Conservation (phyloP, 164 flowering plant species). For the Tinospora cordifolia region DNA sequence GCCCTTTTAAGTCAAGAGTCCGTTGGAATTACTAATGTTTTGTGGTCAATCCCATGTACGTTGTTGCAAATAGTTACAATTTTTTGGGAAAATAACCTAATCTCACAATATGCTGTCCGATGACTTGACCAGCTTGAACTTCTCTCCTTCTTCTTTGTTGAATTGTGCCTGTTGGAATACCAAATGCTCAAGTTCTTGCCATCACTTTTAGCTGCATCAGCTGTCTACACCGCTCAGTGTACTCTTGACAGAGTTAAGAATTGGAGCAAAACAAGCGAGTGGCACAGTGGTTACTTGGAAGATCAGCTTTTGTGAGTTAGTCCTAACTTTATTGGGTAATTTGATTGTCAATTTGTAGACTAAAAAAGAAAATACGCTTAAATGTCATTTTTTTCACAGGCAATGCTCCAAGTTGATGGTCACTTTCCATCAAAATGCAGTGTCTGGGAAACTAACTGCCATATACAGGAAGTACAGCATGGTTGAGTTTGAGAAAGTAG, state of each 20-base stretch:
- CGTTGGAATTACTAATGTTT: too few species aligned
- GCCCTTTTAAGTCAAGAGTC: too few species aligned
- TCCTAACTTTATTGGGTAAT: neutral
- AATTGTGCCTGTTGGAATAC: conserved; percentile 66
- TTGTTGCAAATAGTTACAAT: neutral
- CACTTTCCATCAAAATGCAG: conserved; percentile 36
- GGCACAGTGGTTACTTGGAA: conserved; percentile 49
- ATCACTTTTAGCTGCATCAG: conserved; percentile 69
- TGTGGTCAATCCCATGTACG: too few species aligned
- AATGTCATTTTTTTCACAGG: conserved; percentile 18
- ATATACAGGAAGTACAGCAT: conserved; percentile 41
- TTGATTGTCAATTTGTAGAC: neutral
- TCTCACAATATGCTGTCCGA: neutral
- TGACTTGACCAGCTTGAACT: conserved; percentile 52
- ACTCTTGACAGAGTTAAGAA: conserved; percentile 32
- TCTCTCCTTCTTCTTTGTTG: conserved; percentile 62
- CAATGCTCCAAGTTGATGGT: conserved; percentile 45
- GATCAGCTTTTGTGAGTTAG: conserved; percentile 48
- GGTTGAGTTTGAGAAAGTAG: conserved; percentile 25
- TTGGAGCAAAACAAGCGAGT: conserved; percentile 51
- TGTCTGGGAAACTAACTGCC: conserved; percentile 36
- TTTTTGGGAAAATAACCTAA: neutral
- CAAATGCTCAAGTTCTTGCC: conserved; percentile 70
- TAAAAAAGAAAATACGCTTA: neutral
- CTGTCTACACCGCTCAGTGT: conserved; percentile 65